Evolutionary conservation across 192 early-diverging fungal genomes (phyloP), one percentile per base, ranked within the genome.

Genomic region (Linnemannia exigua): DNA sequence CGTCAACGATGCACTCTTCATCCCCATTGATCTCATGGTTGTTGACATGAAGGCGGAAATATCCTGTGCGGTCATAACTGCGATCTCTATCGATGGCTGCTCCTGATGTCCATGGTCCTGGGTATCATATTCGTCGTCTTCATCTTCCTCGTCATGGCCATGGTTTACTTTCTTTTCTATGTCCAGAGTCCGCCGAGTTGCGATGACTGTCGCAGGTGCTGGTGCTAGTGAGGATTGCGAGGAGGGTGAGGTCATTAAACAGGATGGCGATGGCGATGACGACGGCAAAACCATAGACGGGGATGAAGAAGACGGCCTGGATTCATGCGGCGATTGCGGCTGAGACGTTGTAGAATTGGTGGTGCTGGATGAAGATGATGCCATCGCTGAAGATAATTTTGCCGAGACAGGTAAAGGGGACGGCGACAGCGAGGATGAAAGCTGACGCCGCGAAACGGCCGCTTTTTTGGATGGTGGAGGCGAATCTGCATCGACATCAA

Each of bases 41-140:
- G 71, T 44, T 44, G 41, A 44, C 41, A 44, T 44, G 41, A 44
- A 44, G 41, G 41, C 54, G 0, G 79, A 74, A 38, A 80, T 80
- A 44, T 80, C 79, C 11, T 80, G 66, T 3, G 79, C 67, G 12
- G 71, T 80, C 44, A 76, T 11, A 35, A 67, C n/a, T 68, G 25
- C 20, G 41, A 9, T 44, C 41, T 48, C 28, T 2, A 31, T 20
- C 25, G 28, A 44, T 44, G 5, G 41, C 41, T 44, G 28, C 1
- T 15, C 58, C 67, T 69, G 67, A 19, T 38, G 67, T 38, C 36
- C n/a, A 6, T 31, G 58, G 25, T 31, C 14, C 58, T 63, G 58
- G 1, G 48, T 11, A 14, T 50, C 15, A 16, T 50, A 11, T 50
- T 63, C 5, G 28, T 63, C 58, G 28, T 31, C 28, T 9, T 31